A percentile compares a stretch with the other conserved stretches of the same genome.
Evolutionary conservation across 2,329 filamentous ascomycete species (phyloP).

Genomic region (Metarhizium sp.): DNA sequence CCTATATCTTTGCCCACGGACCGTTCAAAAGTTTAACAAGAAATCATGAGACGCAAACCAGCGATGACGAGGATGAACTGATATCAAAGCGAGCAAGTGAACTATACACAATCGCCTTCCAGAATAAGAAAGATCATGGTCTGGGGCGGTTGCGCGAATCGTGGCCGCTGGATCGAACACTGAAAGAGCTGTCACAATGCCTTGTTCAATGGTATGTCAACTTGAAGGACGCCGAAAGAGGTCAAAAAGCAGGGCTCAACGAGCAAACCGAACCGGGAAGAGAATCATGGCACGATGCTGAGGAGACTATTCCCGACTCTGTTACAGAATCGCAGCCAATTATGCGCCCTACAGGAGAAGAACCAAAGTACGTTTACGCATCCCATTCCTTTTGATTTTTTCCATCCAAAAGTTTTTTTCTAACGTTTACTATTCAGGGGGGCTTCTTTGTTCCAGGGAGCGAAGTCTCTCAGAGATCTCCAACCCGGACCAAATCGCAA

Average conservation of each 20-base stretch:
- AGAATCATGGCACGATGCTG: neutral
- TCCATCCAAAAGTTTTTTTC: neutral
- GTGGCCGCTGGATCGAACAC: conserved; percentile 12
- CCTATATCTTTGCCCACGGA: conserved; percentile 11
- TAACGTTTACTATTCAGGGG: neutral
- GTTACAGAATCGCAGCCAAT: conserved; percentile 18
- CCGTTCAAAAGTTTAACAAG: conserved; percentile 17
- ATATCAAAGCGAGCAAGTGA: neutral
- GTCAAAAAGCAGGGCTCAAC: neutral
- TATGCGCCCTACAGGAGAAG: conserved; percentile 8
- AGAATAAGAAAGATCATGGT: conserved; percentile 5
- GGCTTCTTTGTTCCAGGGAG: conserved; percentile 9
- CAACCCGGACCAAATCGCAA: conserved; percentile 4
- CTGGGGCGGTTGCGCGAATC: conserved; percentile 8
- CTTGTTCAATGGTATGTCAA: conserved; percentile 10
- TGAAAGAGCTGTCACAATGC: conserved; percentile 11
- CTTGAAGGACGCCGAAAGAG: neutral
- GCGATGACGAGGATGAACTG: neutral
- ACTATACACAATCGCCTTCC: neutral
- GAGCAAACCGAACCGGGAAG: neutral
- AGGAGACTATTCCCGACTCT: conserved; percentile 8
- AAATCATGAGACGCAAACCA: neutral
- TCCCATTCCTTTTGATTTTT: neutral
- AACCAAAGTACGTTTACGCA: neutral
- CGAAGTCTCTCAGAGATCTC: conserved; percentile 12